Conservation (phyloP, 169 alveolate species). For the Neospora caninum region DNA sequence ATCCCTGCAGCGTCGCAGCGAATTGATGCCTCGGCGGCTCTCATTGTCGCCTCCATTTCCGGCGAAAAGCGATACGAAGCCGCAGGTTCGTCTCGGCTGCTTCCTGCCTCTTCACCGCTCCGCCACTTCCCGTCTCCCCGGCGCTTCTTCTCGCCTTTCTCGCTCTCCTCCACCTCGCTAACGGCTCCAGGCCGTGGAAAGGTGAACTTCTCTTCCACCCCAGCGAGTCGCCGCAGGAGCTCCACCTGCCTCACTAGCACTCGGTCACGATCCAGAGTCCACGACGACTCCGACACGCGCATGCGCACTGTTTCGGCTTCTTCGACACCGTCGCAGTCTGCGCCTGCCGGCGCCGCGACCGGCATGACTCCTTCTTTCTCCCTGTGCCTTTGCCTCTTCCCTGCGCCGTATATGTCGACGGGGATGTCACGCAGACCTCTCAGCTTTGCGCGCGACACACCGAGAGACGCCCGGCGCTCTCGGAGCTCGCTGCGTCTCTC, state of each 20-base stretch:
- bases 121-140: neutral
- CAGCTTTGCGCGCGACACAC: neutral
- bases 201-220: neutral
- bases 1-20: neutral
- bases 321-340: neutral
- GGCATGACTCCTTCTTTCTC: neutral
- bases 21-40: no score
- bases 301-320: neutral
- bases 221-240: neutral
- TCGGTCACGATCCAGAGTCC: neutral
- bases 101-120: neutral
- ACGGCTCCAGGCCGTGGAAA: neutral
- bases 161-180: neutral
- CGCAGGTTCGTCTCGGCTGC: neutral
- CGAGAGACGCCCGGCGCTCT: neutral
- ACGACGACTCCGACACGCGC: neutral
- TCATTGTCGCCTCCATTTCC: no score
- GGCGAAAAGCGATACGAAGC: no score
- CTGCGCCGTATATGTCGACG: neutral
- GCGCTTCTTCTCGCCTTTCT: neutral
- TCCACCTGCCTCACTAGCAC: neutral
- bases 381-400: neutral
- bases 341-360: neutral
- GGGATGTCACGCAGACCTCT: neutral
- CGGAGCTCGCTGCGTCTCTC: neutral